A percentile compares a stretch with the other conserved stretches of the same genome.
Conservation (phyloP, 495 filamentous ascomycete species). For the Aspergillus indologenus region DNA sequence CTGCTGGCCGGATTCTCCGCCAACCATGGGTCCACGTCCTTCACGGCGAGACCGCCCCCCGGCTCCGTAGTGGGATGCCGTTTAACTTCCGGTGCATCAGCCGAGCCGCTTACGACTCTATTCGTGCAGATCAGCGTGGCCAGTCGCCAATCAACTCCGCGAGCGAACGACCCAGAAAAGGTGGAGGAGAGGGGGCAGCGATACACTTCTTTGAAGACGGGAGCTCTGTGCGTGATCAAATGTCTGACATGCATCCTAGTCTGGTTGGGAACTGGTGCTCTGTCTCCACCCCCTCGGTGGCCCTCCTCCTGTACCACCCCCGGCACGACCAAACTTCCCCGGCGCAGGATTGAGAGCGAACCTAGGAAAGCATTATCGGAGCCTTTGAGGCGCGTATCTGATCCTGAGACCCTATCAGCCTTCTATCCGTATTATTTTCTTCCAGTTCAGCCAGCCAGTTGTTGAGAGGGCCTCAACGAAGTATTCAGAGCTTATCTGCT, state of each 20-base stretch:
- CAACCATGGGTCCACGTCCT: neutral
- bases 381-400: neutral
- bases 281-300: neutral
- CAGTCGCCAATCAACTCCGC: neutral
- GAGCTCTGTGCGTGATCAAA: slow-evolving; percentile 1
- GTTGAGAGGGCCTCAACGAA: neutral
- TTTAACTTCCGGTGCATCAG: slow-evolving; percentile 5
- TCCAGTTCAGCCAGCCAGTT: neutral
- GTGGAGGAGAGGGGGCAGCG: neutral
- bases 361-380: neutral
- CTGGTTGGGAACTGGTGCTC: neutral
- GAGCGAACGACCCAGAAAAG: neutral
- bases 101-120: neutral
- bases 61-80: neutral
- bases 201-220: neutral
- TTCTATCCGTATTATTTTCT: neutral
- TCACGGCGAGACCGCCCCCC: neutral
- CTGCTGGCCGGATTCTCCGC: slow-evolving; percentile 2
- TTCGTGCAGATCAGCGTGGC: neutral
- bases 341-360: neutral
- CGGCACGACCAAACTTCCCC: neutral
- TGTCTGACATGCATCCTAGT: neutral
- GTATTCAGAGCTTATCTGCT: neutral
- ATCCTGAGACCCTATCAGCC: neutral
- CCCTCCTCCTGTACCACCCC: neutral